Evolutionary conservation across 306 rosid species (phyloP).

Genomic region (Oxytropis ochrocephala): DNA sequence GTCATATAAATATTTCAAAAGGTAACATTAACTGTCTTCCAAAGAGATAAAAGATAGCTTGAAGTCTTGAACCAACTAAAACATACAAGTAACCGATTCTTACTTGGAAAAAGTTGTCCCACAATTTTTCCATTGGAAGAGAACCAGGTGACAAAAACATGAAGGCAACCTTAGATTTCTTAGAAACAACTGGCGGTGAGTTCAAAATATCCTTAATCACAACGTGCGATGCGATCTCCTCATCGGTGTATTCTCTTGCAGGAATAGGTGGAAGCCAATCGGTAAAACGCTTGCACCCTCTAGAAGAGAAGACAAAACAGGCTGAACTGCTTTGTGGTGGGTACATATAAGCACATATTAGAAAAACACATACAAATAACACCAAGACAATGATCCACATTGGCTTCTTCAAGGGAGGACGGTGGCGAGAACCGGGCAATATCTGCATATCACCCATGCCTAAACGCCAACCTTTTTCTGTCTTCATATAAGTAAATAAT

Average conservation of each 20-base stretch:
- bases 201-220: conserved; percentile 75
- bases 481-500: conserved; percentile 59
- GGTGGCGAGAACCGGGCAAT: conserved; percentile 80
- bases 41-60: not conserved
- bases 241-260: conserved; percentile 66
- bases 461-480: conserved; percentile 58
- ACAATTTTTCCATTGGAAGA: conserved; percentile 82
- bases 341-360: conserved; percentile 78
- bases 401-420: conserved; percentile 75
- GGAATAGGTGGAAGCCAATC: conserved; percentile 93
- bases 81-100: conserved; percentile 29
- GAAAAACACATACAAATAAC: conserved; percentile 67
- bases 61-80: not conserved
- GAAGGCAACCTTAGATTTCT: conserved; percentile 79
- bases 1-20: not conserved
- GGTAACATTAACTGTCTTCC: not conserved
- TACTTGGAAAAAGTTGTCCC: conserved; percentile 93
- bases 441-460: conserved; percentile 74
- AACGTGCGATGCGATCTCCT: conserved; percentile 72
- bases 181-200: conserved; percentile 31
- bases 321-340: conserved; percentile 63
- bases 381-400: conserved; percentile 87
- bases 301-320: conserved; percentile 79
- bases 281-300: conserved; percentile 58
- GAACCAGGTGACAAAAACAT: conserved; percentile 88